These are phyloP conservation scores for Ambrosiella beaveri DNA, from an alignment of 2,329 filamentous ascomycete genomes.

Conservation along the genomic window DNA sequence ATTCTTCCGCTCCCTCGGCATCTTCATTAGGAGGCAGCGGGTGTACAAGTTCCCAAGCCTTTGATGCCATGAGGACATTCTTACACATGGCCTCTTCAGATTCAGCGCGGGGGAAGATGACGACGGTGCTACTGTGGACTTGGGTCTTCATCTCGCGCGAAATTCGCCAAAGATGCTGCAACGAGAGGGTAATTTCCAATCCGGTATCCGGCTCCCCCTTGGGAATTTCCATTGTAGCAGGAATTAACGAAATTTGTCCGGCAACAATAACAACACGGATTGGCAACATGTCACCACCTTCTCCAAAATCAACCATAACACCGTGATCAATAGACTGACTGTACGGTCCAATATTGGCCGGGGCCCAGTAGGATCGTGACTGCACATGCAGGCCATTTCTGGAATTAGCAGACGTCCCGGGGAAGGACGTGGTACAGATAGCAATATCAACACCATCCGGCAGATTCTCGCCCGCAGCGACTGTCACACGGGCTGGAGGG, in stretches of 20 bases:
- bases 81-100: conserved; percentile 17
- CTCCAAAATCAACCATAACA: conserved; percentile 15
- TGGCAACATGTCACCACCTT: conserved; percentile 46
- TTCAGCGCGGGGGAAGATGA: conserved; percentile 41
- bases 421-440: conserved; percentile 33
- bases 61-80: conserved; percentile 26
- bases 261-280: conserved; percentile 46
- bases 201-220: conserved; percentile 19
- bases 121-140: conserved; percentile 60
- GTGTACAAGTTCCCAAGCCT: conserved; percentile 33
- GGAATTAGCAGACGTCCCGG: conserved; percentile 16
- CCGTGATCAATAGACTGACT: conserved; percentile 61
- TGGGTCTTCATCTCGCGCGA: conserved; percentile 52
- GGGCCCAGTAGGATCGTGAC: conserved; percentile 89
- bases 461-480: conserved; percentile 55
- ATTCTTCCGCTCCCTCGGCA: conserved; percentile 29
- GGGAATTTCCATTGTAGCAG: conserved; percentile 55
- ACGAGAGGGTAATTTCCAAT: conserved; percentile 49
- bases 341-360: conserved; percentile 93
- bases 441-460: conserved; percentile 42
- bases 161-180: conserved; percentile 84
- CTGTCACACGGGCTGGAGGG: conserved; percentile 69
- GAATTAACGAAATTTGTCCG: conserved; percentile 79
- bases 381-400: conserved; percentile 70
- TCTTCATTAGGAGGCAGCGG: conserved; percentile 23